These are phyloP conservation scores for Pholiota microspora DNA, from an alignment of 768 basidiomycete species.

Conservation along the genomic window DNA sequence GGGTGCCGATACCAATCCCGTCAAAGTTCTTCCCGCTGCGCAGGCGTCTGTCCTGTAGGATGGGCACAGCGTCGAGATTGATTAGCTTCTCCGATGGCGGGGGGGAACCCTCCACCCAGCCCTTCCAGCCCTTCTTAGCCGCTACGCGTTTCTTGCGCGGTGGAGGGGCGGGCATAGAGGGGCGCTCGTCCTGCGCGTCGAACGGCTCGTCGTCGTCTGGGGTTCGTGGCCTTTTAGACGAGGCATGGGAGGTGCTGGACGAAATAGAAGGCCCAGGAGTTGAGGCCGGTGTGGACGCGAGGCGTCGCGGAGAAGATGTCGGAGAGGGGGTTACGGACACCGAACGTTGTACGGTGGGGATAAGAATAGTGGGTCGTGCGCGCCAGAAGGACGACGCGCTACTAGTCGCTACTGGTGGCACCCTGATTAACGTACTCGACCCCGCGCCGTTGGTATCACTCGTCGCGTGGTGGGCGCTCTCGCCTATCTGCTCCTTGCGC, in stretches of 20 bases:
- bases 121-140: constrained; percentile 85
- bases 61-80: constrained; percentile 71
- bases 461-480: constrained; percentile 27
- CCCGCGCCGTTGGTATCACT: constrained; percentile 24
- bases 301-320: constrained; percentile 36
- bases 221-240: constrained; percentile 77
- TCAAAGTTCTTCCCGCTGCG: constrained; percentile 85
- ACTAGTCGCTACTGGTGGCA: constrained; percentile 27
- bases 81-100: constrained; percentile 79
- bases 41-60: constrained; percentile 74
- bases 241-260: constrained; percentile 70
- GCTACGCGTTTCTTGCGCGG: constrained; percentile 60
- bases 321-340: constrained; percentile 77
- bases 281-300: constrained; percentile 61
- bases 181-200: constrained; percentile 15
- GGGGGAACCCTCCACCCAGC: constrained; percentile 86
- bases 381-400: constrained; percentile 59
- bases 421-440: constrained; percentile 25
- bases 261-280: constrained; percentile 78
- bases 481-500: constrained; percentile 30
- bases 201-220: constrained; percentile 60
- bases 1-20: constrained; percentile 73
- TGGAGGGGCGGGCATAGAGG: constrained; percentile 18
- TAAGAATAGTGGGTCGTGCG: constrained; percentile 70
- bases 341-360: constrained; percentile 66